Evolutionary conservation across 208 protist genomes (phyloP).

Genomic region (Crithidia brevicula): DNA sequence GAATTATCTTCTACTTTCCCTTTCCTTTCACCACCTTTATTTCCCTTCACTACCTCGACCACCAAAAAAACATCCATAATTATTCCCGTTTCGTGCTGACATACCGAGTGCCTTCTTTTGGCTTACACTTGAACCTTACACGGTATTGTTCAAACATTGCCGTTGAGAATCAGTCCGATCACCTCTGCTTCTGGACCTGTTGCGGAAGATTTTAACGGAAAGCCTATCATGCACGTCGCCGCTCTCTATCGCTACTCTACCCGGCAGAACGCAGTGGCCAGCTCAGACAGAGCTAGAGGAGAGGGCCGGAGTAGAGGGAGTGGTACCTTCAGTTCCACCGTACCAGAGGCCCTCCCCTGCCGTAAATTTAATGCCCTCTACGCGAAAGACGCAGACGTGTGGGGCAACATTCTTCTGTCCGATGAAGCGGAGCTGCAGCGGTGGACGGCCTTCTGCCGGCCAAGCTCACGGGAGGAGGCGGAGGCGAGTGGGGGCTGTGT

Average conservation of each 20-base stretch:
- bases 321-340: background rate
- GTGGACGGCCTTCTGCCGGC: background rate
- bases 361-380: background rate
- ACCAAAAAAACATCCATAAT: too few relatives aligned
- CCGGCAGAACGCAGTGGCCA: background rate
- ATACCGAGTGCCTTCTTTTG: too few relatives aligned
- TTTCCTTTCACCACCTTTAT: background rate
- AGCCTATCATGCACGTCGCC: slow-evolving; percentile 3
- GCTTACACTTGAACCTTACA: too few relatives aligned
- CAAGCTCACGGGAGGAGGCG: background rate
- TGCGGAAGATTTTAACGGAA: background rate
- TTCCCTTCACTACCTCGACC: too few relatives aligned
- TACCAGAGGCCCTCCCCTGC: slow-evolving; percentile 11
- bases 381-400: background rate
- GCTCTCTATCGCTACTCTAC: slow-evolving; percentile 4
- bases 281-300: background rate
- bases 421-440: slow-evolving; percentile 4
- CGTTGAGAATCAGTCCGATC: too few relatives aligned
- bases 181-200: too few relatives aligned
- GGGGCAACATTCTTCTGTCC: background rate
- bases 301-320: too few relatives aligned
- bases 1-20: too few relatives aligned
- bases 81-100: too few relatives aligned
- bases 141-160: too few relatives aligned
- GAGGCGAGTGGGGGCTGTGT: slow-evolving; percentile 1